phyloP scores from a whole-genome alignment of 2,329 filamentous ascomycete genomes.

The Ceratocystis harringtonii region DNA sequence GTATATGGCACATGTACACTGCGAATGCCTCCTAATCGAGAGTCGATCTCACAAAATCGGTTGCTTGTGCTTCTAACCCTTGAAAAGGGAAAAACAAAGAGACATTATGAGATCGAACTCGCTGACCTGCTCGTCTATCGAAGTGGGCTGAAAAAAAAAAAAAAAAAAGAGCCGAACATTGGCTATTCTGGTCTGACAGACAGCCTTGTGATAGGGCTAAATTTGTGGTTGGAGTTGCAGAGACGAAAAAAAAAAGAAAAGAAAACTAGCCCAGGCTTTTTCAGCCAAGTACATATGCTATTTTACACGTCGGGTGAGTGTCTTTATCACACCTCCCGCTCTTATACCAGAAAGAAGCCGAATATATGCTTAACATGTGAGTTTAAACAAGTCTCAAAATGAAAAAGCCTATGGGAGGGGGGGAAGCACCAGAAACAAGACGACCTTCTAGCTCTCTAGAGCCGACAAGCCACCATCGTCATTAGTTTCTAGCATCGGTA shows the following conservation, averaged over 20 bases:
- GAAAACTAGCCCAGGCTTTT: neutral
- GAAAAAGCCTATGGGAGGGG: neutral
- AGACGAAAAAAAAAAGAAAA: neutral
- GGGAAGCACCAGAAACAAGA: neutral
- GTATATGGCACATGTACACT: neutral
- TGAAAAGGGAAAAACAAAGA: neutral
- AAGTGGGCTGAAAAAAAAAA: neutral
- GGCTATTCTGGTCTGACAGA: neutral
- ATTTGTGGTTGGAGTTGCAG: neutral
- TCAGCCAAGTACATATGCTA: neutral
- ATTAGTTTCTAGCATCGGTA: neutral
- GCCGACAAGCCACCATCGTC: neutral
- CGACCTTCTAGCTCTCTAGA: neutral
- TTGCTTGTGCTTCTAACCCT: neutral
- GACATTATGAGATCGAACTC: neutral
- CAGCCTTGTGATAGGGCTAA: conserved; percentile 1
- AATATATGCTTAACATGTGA: neutral
- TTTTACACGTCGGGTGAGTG: neutral
- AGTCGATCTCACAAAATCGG: neutral
- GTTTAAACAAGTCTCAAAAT: neutral
- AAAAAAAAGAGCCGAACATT: neutral
- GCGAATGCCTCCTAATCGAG: neutral
- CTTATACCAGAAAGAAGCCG: neutral
- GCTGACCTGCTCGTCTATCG: neutral
- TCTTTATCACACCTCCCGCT: neutral